A percentile compares a stretch with the other conserved stretches of the same genome.
Evolutionary conservation across 164 flowering plant genomes (phyloP).

Genomic region (Vitis labrusca): DNA sequence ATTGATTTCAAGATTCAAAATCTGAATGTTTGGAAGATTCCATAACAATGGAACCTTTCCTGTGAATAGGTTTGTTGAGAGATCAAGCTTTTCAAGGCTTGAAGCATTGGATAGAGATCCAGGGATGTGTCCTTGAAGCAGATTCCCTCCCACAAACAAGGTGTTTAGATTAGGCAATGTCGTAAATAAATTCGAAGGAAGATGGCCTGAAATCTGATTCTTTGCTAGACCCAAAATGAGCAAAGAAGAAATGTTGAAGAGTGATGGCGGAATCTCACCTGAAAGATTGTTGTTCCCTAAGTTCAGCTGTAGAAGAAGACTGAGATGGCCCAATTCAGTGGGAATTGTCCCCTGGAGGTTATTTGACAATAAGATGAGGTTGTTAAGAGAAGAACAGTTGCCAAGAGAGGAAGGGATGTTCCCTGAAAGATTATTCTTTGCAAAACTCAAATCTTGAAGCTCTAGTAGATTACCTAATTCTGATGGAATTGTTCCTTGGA

Average conservation of each 20-base stretch:
- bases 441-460: slow-evolving; percentile 11
- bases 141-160: slow-evolving; percentile 9
- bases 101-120: slow-evolving; percentile 17
- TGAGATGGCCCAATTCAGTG: background rate
- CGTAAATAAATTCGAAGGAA: slow-evolving; percentile 9
- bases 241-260: slow-evolving; percentile 14
- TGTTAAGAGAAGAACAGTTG: slow-evolving; percentile 12
- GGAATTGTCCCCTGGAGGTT: slow-evolving; percentile 9
- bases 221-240: background rate
- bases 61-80: slow-evolving; percentile 9
- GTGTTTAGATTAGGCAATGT: slow-evolving; percentile 5
- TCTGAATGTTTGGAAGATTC: slow-evolving; percentile 2
- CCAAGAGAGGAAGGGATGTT: slow-evolving; percentile 11
- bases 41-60: slow-evolving; percentile 10
- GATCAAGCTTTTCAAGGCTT: slow-evolving; percentile 3
- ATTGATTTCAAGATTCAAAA: slow-evolving; percentile 9
- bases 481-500: slow-evolving; percentile 16
- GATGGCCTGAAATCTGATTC: slow-evolving; percentile 7
- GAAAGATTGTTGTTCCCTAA: slow-evolving; percentile 1
- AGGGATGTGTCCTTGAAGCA: slow-evolving; percentile 13
- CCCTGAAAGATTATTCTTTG: slow-evolving; percentile 10
- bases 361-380: background rate
- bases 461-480: slow-evolving; percentile 5
- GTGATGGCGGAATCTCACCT: slow-evolving; percentile 6
- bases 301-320: background rate